Conservation (phyloP, 2,329 filamentous ascomycete genomes). For the Fusarium sp. region DNA sequence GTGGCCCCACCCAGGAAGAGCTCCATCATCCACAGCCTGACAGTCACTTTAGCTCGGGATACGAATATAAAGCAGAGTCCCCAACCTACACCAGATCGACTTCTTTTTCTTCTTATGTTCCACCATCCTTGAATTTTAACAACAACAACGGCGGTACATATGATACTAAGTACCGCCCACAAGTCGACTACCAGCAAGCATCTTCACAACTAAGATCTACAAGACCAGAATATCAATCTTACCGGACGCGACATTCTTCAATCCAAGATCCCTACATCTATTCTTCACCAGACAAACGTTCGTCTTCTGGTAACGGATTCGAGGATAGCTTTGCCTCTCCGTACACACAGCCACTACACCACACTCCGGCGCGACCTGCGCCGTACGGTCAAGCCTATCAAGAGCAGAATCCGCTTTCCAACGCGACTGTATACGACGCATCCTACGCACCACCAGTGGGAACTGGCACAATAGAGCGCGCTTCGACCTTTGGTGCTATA, state of each 20-base stretch:
- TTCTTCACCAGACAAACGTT: slow-evolving; percentile 7
- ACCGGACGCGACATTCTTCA: slow-evolving; percentile 29
- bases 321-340: slow-evolving; percentile 10
- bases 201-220: slow-evolving; percentile 31
- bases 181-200: slow-evolving; percentile 38
- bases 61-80: slow-evolving; percentile 49
- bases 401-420: slow-evolving; percentile 19
- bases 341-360: slow-evolving; percentile 25
- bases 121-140: slow-evolving; percentile 22
- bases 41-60: slow-evolving; percentile 41
- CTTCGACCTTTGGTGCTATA: slow-evolving; percentile 15
- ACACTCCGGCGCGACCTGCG: slow-evolving; percentile 18
- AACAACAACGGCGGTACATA: slow-evolving; percentile 34
- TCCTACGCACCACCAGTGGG: slow-evolving; percentile 20
- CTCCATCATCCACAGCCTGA: slow-evolving; percentile 46
- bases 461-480: slow-evolving; percentile 3
- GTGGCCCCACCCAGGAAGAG: slow-evolving; percentile 49
- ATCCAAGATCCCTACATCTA: slow-evolving; percentile 32
- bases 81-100: slow-evolving; percentile 40
- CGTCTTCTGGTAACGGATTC: slow-evolving; percentile 12
- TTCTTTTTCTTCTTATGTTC: slow-evolving; percentile 40
- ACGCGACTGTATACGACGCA: slow-evolving; percentile 26
- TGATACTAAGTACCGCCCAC: slow-evolving; percentile 38
- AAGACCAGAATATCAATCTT: slow-evolving; percentile 37
- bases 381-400: slow-evolving; percentile 22